Percentiles rank a stretch among this genome's conserved stretches.
These are phyloP conservation scores for Neurospora terricola DNA, from an alignment of 495 filamentous ascomycete genomes.

Conservation along the genomic window DNA sequence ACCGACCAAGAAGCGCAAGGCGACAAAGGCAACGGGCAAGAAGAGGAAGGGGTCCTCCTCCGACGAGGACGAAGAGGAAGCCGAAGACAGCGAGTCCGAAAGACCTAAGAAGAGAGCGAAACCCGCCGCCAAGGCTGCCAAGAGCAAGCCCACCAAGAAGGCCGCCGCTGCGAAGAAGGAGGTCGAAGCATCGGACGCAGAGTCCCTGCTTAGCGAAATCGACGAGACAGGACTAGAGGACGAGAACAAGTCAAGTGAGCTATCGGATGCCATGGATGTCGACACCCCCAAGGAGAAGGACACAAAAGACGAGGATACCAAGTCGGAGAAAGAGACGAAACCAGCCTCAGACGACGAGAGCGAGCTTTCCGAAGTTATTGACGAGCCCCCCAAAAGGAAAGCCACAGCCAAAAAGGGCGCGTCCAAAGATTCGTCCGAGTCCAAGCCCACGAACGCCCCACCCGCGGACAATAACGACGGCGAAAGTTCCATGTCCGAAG, in stretches of 20 bases:
- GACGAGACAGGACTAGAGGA: neutral
- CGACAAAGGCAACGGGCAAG: conserved; percentile 21
- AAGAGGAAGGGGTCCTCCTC: conserved; percentile 22
- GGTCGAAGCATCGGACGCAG: neutral
- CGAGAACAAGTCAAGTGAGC: neutral
- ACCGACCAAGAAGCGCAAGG: conserved; percentile 23
- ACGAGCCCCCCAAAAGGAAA: conserved; percentile 52
- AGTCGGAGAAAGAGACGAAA: neutral
- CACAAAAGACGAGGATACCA: neutral
- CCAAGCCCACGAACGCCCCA: conserved; percentile 8
- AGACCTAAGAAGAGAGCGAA: conserved; percentile 7
- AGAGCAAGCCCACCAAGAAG: neutral
- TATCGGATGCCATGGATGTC: neutral
- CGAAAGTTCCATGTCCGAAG: conserved; percentile 71
- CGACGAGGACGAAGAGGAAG: conserved; percentile 29
- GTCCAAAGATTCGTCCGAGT: neutral
- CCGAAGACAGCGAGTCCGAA: neutral
- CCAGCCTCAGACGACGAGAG: conserved; percentile 54
- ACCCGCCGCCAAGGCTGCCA: neutral
- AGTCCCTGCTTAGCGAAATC: conserved; percentile 5
- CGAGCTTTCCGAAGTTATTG: conserved; percentile 68
- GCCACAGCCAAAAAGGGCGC: conserved; percentile 5
- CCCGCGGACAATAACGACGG: conserved; percentile 34
- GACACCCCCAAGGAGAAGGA: neutral
- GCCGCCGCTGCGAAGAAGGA: neutral